Conservation (phyloP, 2,329 filamentous ascomycete species). For the Coccinonectria pachysandricola region DNA sequence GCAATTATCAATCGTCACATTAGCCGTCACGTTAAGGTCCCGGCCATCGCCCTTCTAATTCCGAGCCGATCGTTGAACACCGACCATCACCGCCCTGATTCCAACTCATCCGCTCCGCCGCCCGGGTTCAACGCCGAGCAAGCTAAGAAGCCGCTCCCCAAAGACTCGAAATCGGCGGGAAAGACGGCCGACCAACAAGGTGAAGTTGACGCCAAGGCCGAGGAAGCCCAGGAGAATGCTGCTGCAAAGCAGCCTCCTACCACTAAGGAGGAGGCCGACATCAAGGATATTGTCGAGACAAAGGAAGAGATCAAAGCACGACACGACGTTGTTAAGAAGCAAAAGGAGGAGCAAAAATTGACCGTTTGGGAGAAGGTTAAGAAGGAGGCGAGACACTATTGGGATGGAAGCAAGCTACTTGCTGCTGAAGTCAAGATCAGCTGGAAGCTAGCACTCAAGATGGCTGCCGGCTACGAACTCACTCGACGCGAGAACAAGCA, state of each 20-base stretch:
- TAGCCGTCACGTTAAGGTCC: slow-evolving; percentile 34
- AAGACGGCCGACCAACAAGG: slow-evolving; percentile 26
- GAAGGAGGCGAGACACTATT: slow-evolving; percentile 88
- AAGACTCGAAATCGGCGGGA: slow-evolving; percentile 35
- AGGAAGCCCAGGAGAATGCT: slow-evolving; percentile 8
- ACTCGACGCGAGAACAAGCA: slow-evolving; percentile 89
- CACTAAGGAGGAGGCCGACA: slow-evolving; percentile 30
- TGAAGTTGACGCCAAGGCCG: slow-evolving; percentile 16
- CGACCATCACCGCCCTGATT: slow-evolving; percentile 44
- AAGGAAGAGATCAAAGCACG: slow-evolving; percentile 53
- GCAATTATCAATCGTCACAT: slow-evolving; percentile 37
- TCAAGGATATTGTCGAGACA: slow-evolving; percentile 52
- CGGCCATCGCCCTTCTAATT: slow-evolving; percentile 47
- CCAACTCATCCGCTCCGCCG: slow-evolving; percentile 54
- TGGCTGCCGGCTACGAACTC: slow-evolving; percentile 95
- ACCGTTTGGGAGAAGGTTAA: slow-evolving; percentile 89
- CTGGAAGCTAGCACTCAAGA: slow-evolving; percentile 82
- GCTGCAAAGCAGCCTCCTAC: slow-evolving; percentile 24
- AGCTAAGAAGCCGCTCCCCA: slow-evolving; percentile 72
- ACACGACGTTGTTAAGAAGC: slow-evolving; percentile 42
- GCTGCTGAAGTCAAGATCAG: slow-evolving; percentile 91
- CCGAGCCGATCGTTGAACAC: slow-evolving; percentile 47
- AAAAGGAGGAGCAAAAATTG: slow-evolving; percentile 74
- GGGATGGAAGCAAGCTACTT: slow-evolving; percentile 94
- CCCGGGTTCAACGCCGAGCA: slow-evolving; percentile 86